phyloP scores from a whole-genome alignment of 1,284 basidiomycete species.

The Porodaedalea pini region DNA sequence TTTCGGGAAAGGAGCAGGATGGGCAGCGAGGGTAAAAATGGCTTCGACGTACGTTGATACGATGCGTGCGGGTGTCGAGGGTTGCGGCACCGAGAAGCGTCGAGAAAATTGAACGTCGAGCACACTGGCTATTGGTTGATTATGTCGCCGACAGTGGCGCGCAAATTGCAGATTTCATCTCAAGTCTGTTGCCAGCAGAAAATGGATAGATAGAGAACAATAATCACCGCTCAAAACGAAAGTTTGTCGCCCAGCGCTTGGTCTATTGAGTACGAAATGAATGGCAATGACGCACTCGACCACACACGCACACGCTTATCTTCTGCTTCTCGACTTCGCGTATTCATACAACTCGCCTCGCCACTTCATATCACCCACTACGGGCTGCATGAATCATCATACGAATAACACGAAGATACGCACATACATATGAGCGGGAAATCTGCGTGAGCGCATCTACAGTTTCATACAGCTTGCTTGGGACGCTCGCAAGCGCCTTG shows the following conservation, averaged over 20 bases:
- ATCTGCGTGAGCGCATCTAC: background rate
- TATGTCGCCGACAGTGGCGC: background rate
- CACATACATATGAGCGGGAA: background rate
- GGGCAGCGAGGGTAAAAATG: background rate
- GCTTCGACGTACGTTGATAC: background rate
- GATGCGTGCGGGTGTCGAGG: background rate
- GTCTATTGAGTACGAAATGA: conserved; percentile 4
- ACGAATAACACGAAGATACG: background rate
- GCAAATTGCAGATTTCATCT: background rate
- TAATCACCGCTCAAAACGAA: background rate
- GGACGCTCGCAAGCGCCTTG: background rate
- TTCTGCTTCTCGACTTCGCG: conserved; percentile 2
- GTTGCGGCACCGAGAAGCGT: background rate
- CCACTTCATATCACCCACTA: background rate
- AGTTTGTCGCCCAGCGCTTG: background rate
- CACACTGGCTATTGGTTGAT: no score
- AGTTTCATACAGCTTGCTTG: background rate
- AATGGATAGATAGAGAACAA: background rate
- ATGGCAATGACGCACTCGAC: background rate
- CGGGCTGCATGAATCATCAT: conserved; percentile 2
- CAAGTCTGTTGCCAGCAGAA: background rate
- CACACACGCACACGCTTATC: conserved; percentile 4
- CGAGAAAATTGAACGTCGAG: background rate
- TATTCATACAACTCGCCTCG: background rate
- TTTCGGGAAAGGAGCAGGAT: background rate